phyloP scores from a whole-genome alignment of 106 monocot genomes.

The Dendrobium huoshanense region DNA sequence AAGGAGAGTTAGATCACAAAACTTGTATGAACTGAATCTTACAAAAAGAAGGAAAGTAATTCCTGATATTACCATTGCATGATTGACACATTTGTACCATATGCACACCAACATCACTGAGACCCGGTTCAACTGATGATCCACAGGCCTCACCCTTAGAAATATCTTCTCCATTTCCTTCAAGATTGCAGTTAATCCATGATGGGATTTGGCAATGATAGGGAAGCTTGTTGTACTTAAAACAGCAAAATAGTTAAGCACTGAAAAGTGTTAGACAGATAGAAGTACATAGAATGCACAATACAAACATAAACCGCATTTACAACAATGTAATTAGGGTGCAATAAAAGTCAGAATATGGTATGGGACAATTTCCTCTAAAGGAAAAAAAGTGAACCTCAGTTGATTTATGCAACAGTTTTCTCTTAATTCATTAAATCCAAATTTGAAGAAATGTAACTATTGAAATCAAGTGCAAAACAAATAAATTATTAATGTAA shows the following conservation, averaged over 20 bases:
- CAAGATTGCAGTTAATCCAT: constrained; percentile 56
- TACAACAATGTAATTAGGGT: background rate
- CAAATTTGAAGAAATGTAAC: too few species aligned
- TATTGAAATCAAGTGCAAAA: too few species aligned
- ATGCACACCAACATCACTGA: constrained; percentile 16
- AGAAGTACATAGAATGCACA: too few species aligned
- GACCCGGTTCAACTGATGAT: constrained; percentile 16
- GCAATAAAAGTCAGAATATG: constrained; percentile 1
- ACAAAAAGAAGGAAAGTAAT: constrained; percentile 5
- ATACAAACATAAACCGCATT: too few species aligned
- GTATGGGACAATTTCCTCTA: background rate
- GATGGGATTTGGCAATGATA: constrained; percentile 47
- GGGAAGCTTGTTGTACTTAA: constrained; percentile 62
- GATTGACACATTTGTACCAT: constrained; percentile 9
- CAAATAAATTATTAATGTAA: background rate
- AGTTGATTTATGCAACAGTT: too few species aligned
- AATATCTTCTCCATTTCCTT: constrained; percentile 36
- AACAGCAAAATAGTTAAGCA: constrained; percentile 5
- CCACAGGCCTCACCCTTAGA: constrained; percentile 21
- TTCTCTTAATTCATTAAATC: too few species aligned
- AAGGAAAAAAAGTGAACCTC: background rate
- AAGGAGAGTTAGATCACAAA: background rate
- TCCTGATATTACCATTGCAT: constrained; percentile 28
- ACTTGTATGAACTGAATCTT: background rate
- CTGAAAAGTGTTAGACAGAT: background rate